Percentiles rank a stretch among this genome's conserved stretches.
Conservation (phyloP, 2,329 filamentous ascomycete genomes). For the Fusarium newnesense region DNA sequence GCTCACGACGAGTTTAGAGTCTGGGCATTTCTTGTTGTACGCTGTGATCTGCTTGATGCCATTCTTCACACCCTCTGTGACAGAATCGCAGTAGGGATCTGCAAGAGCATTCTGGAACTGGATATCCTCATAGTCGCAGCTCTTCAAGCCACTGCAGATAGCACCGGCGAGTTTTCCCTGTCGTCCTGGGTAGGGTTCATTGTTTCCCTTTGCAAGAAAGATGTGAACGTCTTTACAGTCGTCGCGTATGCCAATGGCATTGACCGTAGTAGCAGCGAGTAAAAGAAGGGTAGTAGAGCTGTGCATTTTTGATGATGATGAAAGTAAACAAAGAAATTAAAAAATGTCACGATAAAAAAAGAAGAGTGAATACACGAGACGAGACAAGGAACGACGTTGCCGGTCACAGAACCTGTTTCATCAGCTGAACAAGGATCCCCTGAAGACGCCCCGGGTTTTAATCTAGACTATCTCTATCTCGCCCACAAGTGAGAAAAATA, state of each 20-base stretch:
- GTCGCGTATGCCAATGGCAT: slow-evolving; percentile 3
- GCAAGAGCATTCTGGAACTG: slow-evolving; percentile 9
- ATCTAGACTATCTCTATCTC: background rate
- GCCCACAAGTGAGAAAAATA: background rate
- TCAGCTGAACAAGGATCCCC: background rate
- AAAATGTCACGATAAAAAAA: background rate
- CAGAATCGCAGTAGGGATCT: slow-evolving; percentile 12
- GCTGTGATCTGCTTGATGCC: slow-evolving; percentile 21
- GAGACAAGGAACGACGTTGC: background rate
- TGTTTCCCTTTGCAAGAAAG: slow-evolving; percentile 21
- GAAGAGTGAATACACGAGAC: background rate
- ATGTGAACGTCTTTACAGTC: slow-evolving; percentile 17
- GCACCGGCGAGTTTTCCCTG: slow-evolving; percentile 5
- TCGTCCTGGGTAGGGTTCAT: slow-evolving; percentile 17
- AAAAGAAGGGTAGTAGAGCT: background rate
- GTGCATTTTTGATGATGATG: background rate
- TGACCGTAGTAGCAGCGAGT: background rate
- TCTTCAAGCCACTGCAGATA: slow-evolving; percentile 12
- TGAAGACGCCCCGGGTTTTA: background rate
- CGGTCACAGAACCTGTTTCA: slow-evolving; percentile 6
- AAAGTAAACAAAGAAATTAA: background rate
- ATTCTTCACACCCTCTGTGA: slow-evolving; percentile 12
- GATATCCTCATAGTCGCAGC: slow-evolving; percentile 20
- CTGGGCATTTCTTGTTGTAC: slow-evolving; percentile 16
- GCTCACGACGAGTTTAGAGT: slow-evolving; percentile 18